Base-by-base conservation (phyloP, 2,329 filamentous ascomycete genomes). In the Botrytis byssoidea region DNA sequence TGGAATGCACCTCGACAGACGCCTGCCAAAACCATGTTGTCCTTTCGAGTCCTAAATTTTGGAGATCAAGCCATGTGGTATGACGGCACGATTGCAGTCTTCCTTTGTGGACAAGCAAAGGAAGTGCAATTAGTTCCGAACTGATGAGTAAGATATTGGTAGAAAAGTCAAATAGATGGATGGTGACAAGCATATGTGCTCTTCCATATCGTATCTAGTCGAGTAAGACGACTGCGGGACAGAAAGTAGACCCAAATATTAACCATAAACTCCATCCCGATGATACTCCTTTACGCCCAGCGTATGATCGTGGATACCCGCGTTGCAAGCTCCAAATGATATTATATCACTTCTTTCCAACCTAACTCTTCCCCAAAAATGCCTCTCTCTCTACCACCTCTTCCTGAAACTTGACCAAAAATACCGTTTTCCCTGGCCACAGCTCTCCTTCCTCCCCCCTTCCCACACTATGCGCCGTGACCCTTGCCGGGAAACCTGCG, bases 361-460 rank as follows among this genome's bases (percentile, higher is more conserved):
- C 14, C 75, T 70, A 77, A 71, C 80, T 83, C 83, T 91, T 90
- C 74, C 90, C 91, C 78, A 97, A 82, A 79, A 94, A 92, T 75
- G 91, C 91, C 86, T 99, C 96, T 81, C 96, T 87, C 85, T 98
- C 95, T 82, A 98, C 85, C 60, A 98, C 95, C 82, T 94, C 93
- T n/a, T 90, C 87, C 77, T 93, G 91, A 82, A 99, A 99, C 83
- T 95, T 94, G 80, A 99, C 91, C 82, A 99, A 83, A 81, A 98
- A 99, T 46, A 99, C 95, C 61, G 96, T 99, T 85, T 96, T 93
- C 48, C 93, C 93, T 0, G 96, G 96, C 95, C 95, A 98, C 90
- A 98, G 91, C 80, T 95, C 93, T 75, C 85, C 88, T 82, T 88
- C 88, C 78, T 84, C 83, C 74, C 76, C 83, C 77, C 85, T 85